phyloP scores from a whole-genome alignment of 345 rosid species.

The Populus euphratica region DNA sequence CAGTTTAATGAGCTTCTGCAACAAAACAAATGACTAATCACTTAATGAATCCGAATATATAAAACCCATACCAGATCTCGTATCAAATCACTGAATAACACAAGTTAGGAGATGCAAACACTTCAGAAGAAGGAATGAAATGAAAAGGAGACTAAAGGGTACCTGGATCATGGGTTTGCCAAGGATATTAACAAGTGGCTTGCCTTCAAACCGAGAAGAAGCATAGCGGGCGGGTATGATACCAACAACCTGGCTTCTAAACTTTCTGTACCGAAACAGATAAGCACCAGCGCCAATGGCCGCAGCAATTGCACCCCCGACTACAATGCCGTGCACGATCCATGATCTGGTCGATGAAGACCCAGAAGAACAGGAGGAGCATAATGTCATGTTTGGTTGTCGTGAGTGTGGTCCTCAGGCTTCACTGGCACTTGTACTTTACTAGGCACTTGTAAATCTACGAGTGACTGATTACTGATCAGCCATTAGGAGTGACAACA shows the following conservation, averaged over 20 bases:
- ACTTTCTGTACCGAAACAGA: constrained; percentile 49
- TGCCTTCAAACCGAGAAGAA: constrained; percentile 86
- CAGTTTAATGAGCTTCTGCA: background rate
- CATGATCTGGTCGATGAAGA: constrained; percentile 38
- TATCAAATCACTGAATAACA: background rate
- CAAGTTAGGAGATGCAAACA: background rate
- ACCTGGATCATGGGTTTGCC: constrained; percentile 99
- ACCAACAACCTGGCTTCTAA: constrained; percentile 82
- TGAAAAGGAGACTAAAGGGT: constrained; percentile 4
- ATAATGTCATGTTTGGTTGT: background rate
- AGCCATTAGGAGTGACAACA: no score
- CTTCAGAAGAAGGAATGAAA: background rate
- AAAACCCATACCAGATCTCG: background rate
- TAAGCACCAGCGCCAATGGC: constrained; percentile 64
- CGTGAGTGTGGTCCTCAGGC: background rate
- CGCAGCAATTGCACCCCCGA: constrained; percentile 62
- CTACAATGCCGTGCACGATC: constrained; percentile 67
- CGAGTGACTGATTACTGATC: no score
- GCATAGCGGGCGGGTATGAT: constrained; percentile 94
- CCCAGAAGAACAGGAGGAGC: constrained; percentile 16
- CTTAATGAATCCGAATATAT: constrained; percentile 1
- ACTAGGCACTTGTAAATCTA: no score
- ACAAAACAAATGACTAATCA: background rate
- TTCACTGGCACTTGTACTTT: background rate
- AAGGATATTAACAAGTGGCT: constrained; percentile 77